A percentile compares a stretch with the other conserved stretches of the same genome.
phyloP scores from a whole-genome alignment of 2,329 filamentous ascomycete species.

The Conoideocrella luteorostrata region DNA sequence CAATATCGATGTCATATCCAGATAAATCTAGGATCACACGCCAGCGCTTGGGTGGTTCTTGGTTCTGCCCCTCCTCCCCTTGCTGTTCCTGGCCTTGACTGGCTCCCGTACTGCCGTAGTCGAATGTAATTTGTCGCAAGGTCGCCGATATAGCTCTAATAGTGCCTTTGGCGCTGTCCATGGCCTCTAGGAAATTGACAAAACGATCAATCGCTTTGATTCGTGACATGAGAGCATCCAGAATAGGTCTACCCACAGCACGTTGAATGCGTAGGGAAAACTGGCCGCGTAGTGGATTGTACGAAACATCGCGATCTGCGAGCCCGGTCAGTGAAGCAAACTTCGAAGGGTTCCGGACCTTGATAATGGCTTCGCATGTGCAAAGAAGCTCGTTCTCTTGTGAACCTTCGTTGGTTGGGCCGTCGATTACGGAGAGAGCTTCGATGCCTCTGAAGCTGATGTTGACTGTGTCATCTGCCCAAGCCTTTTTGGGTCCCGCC shows the following conservation, averaged over 20 bases:
- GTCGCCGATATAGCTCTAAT: conserved; percentile 54
- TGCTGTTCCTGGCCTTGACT: conserved; percentile 4
- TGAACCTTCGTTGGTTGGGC: conserved; percentile 8
- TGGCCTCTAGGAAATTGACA: conserved; percentile 61
- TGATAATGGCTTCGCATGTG: conserved; percentile 48
- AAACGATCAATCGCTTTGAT: conserved; percentile 64
- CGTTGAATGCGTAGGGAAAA: conserved; percentile 57
- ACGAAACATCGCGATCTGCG: conserved; percentile 56
- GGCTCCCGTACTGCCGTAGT: conserved; percentile 43
- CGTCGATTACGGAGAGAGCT: conserved; percentile 11
- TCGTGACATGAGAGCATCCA: conserved; percentile 52
- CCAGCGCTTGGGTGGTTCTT: conserved; percentile 29
- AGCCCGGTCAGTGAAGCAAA: conserved; percentile 49
- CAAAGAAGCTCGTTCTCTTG: conserved; percentile 25
- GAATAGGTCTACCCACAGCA: conserved; percentile 50
- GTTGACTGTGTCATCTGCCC: conserved; percentile 54
- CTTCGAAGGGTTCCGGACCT: conserved; percentile 45
- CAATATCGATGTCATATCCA: conserved; percentile 47
- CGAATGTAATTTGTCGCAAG: conserved; percentile 59
- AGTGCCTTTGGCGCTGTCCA: conserved; percentile 48
- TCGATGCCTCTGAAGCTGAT: conserved; percentile 49
- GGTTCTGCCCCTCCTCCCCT: conserved; percentile 5
- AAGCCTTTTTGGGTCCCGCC: conserved; percentile 30
- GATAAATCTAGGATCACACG: conserved; percentile 53
- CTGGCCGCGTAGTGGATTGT: conserved; percentile 51